Evolutionary conservation across 495 filamentous ascomycete species (phyloP), one percentile per base, ranked within the genome.

Genomic region (Aspergillus cavernicola): DNA sequence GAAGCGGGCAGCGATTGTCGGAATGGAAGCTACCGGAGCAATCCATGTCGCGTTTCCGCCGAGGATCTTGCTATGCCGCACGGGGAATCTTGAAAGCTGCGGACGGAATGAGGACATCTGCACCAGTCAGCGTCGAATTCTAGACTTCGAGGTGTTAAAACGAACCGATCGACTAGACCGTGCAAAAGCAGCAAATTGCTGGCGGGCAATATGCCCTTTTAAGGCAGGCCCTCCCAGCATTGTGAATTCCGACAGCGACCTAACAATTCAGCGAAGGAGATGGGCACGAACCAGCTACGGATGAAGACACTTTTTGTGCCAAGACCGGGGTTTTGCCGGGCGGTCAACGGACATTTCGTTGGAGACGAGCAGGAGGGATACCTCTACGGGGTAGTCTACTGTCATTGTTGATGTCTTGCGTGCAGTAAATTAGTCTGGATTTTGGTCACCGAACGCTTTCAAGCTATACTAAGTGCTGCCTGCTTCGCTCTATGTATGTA

Each of bases 101-200:
- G 67, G 52, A 43, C 66, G 65, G 52, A 71, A 63, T 23, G 72
- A 68, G 44, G 70, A 75, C 28, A 75, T 69, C 72, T 75, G 55
- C 48, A 44, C 22, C 47, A 37, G 45, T 40, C 24, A 46, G 36
- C 29, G 19, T 22, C 13, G 33, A 11, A 23, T 24, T 26, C 18
- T 15, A 5, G 23, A 1, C 11, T 8, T 8, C 26, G 9, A 19
- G 4, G 35, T 4, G 29, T 8, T 24, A 9, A 6, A 16, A 23
- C 31, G 11, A 65, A 75, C 72, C 59, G 68, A 70, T 66, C 72
- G 67, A 50, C 59, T 64, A 19, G 67, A 71, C 39, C 64, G 61
- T 41, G 66, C 53, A 29, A 65, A 57, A 26, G 63, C 62, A 55
- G 56, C 52, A 47, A 69, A 58, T 56, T 64, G 55, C 61, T 75